Conservation (phyloP, 176 grass and related monocot species). For the Oryza glumipatula region DNA sequence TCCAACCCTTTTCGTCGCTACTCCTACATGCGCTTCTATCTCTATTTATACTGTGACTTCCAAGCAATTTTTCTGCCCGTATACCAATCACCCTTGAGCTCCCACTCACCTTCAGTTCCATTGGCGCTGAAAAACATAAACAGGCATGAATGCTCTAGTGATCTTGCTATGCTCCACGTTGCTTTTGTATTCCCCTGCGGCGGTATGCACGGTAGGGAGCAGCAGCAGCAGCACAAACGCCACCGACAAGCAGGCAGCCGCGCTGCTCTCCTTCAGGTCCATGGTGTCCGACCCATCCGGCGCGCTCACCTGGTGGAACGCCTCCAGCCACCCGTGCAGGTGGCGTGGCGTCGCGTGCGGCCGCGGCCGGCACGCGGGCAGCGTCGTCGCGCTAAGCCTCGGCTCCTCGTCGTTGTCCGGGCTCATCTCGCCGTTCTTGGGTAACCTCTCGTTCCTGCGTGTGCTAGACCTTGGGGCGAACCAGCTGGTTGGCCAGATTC, state of each 20-base stretch:
- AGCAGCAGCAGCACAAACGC: background rate
- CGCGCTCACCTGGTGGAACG: conserved; percentile 21
- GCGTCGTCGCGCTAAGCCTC: conserved; percentile 25
- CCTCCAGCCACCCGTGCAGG: background rate
- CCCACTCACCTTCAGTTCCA: too few species aligned
- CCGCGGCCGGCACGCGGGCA: background rate
- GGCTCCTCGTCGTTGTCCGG: background rate
- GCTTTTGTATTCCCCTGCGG: background rate
- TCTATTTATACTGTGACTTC: too few species aligned
- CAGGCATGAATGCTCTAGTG: too few species aligned
- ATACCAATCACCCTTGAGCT: too few species aligned
- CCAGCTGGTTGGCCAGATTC: conserved; percentile 31
- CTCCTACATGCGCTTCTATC: too few species aligned
- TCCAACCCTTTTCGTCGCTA: too few species aligned
- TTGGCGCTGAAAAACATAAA: too few species aligned
- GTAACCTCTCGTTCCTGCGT: conserved; percentile 36
- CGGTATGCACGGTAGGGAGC: background rate
- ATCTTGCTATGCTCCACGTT: conserved; percentile 6
- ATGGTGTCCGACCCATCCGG: too few species aligned
- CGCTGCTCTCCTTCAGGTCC: too few species aligned
- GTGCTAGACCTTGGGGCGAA: background rate
- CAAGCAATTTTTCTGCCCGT: too few species aligned
- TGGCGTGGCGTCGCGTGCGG: conserved; percentile 32
- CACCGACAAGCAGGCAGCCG: background rate
- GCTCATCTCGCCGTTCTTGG: conserved; percentile 7